Base-by-base conservation (phyloP, 805 yeast genomes). In the Tetrapisispora arboricola region DNA sequence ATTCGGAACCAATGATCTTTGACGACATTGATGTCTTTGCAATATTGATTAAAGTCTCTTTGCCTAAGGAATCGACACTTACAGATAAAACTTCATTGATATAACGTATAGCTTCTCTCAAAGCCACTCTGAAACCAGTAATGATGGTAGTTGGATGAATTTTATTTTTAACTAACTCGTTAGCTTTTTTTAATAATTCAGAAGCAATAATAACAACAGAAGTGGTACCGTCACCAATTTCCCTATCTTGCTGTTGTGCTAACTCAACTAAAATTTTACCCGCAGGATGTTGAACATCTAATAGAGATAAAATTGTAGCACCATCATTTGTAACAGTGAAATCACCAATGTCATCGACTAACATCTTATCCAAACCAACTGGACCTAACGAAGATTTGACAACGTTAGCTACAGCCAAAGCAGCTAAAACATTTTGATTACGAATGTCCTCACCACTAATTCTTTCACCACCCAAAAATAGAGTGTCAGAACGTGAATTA, bases 301-400 rank as follows among this genome's bases (percentile, higher is more conserved):
- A 70, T 40, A 94, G 66, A 9, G 86, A 74, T 48, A 92, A 70
- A 54, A 92, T 92, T 4, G 98, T 92, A 44, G 99, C 98, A 50
- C 99, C 99, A 64, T 92, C 99, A 65, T 92, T 92, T 35, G 99
- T 92, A 38, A 92, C 96, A 6, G 96, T 88, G 35, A 92, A 96
- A 65, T 94, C 98, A 48, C 98, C 98, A 65, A 92, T 94, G 57
- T 92, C 98, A 64, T 92, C 99, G 30, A 92, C 99, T 36, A 92
- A 73, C 96, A 92, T 92, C 68, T 92, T 92, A 67, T 92, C 99
- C 40, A 92, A 72, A 21, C 99, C 99, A 27, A 92, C 97, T 8
- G 99, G 99, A 4, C 99, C 99, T 43, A 92, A 69, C 1, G 97
- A 88, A 12, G 96, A 80, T 62, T 88, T 88, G 34, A 80, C 85